Conservation (phyloP, 306 rosid genomes). For the Trichosanthes cucumerina region DNA sequence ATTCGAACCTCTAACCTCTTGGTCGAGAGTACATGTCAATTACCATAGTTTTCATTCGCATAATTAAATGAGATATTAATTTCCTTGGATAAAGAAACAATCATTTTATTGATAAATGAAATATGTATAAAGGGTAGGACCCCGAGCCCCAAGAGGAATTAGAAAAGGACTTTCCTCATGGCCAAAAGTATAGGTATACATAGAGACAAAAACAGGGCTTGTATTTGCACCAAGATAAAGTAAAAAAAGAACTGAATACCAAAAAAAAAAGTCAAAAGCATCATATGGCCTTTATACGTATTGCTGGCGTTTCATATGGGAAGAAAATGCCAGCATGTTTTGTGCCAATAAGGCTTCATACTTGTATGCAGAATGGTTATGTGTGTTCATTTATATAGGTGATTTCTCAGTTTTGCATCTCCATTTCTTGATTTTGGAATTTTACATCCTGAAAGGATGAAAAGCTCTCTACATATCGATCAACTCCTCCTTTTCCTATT, state of each 20-base stretch:
- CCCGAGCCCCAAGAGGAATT: background rate
- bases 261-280: background rate
- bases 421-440: background rate
- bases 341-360: background rate
- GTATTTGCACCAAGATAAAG: background rate
- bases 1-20: too few species aligned
- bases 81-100: background rate
- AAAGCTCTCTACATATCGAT: background rate
- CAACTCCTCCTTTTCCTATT: background rate
- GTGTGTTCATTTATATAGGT: background rate
- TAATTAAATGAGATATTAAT: background rate
- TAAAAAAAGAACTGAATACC: background rate
- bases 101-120: background rate
- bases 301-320: background rate
- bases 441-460: background rate
- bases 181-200: background rate
- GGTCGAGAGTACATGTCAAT: too few species aligned
- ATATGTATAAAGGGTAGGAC: background rate
- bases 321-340: background rate
- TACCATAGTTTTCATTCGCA: background rate
- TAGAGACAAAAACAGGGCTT: background rate
- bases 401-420: slow-evolving; percentile 5
- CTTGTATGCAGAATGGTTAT: background rate
- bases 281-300: background rate
- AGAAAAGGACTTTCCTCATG: background rate